phyloP scores from a whole-genome alignment of 2,329 filamentous ascomycete genomes.

The Ceratocystis diversiconidia region DNA sequence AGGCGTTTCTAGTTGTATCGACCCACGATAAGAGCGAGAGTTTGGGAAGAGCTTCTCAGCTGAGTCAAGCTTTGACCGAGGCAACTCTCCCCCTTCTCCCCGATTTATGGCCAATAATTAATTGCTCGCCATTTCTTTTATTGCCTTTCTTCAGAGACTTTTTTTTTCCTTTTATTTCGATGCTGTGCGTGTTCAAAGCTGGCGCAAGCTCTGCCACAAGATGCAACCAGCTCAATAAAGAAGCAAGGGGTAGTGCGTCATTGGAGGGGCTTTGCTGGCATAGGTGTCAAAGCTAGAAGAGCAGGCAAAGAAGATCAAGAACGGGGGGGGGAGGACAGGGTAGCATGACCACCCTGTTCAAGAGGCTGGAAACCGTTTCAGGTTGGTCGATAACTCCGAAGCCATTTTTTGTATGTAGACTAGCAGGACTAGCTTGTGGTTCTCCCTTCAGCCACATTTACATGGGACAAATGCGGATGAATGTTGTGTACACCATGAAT shows the following conservation, averaged over 20 bases:
- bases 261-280: neutral
- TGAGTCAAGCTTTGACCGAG: neutral
- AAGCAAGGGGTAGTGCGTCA: neutral
- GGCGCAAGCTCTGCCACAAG: neutral
- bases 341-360: neutral
- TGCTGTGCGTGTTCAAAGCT: neutral
- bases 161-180: neutral
- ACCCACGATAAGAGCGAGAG: too few relatives aligned
- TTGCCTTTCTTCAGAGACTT: neutral
- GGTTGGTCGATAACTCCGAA: slow-evolving; percentile 3
- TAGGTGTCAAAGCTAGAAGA: neutral
- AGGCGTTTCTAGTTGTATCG: too few relatives aligned
- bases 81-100: neutral
- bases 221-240: neutral
- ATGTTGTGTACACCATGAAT: neutral
- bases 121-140: neutral
- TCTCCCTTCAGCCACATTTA: too few relatives aligned
- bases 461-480: too few relatives aligned
- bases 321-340: neutral
- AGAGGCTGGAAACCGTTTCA: neutral
- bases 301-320: neutral
- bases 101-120: neutral
- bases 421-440: too few relatives aligned
- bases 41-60: neutral
- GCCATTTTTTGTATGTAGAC: neutral